Evolutionary conservation across 139 green algal genomes (phyloP).

Genomic region (Bryopsis sp.): DNA sequence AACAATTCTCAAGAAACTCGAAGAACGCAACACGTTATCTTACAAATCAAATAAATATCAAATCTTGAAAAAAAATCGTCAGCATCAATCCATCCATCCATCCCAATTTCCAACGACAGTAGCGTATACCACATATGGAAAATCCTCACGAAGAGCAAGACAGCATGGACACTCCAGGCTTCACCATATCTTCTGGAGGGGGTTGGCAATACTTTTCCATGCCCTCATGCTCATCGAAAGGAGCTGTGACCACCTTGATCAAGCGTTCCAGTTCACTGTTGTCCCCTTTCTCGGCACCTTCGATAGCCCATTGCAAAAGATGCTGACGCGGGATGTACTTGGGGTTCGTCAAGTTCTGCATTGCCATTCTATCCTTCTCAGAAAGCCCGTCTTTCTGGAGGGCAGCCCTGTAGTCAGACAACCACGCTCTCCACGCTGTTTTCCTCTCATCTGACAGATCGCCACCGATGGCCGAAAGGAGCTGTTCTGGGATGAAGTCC

Average conservation of each 20-base stretch:
- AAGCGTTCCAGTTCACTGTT: slow-evolving; percentile 38
- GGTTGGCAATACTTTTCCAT: slow-evolving; percentile 37
- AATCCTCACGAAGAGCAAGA: slow-evolving; percentile 60
- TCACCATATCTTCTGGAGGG: slow-evolving; percentile 41
- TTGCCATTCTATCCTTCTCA: slow-evolving; percentile 29
- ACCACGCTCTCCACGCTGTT: slow-evolving; percentile 50
- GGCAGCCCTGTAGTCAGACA: slow-evolving; percentile 35
- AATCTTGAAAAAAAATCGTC: too few relatives aligned
- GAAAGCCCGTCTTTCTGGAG: slow-evolving; percentile 40
- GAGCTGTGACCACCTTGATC: slow-evolving; percentile 33
- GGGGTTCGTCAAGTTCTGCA: slow-evolving; percentile 54
- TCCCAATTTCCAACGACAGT: too few relatives aligned
- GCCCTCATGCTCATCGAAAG: slow-evolving; percentile 62
- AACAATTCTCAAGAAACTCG: too few relatives aligned
- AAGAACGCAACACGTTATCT: too few relatives aligned
- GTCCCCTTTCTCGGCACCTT: slow-evolving; percentile 49
- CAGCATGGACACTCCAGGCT: slow-evolving; percentile 63
- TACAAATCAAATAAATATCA: too few relatives aligned
- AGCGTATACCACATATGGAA: too few relatives aligned
- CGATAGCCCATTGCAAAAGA: slow-evolving; percentile 68
- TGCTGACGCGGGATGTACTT: slow-evolving; percentile 77
- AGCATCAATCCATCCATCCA: too few relatives aligned
- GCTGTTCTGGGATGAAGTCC: background rate
- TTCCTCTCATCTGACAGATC: slow-evolving; percentile 29
- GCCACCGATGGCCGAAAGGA: background rate